phyloP scores from a whole-genome alignment of 169 alveolate species.

The Cryptosporidium muris region DNA sequence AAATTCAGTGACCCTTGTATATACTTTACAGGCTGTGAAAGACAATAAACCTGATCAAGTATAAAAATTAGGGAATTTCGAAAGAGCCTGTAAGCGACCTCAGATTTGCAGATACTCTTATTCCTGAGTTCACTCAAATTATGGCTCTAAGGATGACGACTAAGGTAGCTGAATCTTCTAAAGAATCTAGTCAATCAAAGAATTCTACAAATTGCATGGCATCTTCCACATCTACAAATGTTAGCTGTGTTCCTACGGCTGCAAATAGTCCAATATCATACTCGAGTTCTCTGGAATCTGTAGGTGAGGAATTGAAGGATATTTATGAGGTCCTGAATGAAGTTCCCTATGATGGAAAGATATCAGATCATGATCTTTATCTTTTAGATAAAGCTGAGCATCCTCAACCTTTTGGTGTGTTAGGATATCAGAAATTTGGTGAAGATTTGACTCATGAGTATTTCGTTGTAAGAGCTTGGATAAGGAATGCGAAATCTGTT shows the following conservation, averaged over 20 bases:
- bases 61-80: no score
- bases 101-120: no score
- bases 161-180: no score
- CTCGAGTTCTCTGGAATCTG: conserved; percentile 55
- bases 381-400: conserved; percentile 45
- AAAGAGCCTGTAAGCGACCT: no score
- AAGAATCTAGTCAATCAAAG: no score
- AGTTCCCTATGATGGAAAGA: conserved; percentile 62
- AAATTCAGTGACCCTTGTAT: no score
- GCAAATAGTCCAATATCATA: conserved; percentile 69
- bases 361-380: conserved; percentile 62
- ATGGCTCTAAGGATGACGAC: no score
- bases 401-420: conserved; percentile 65
- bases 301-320: conserved; percentile 39
- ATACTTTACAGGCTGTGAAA: no score
- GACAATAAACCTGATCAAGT: no score
- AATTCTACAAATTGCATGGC: no score
- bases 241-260: conserved; percentile 61
- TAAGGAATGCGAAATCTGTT: conserved; percentile 52
- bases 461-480: conserved; percentile 67
- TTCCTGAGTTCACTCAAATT: no score
- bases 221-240: not conserved
- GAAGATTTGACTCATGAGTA: conserved; percentile 49
- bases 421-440: conserved; percentile 64
- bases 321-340: conserved; percentile 44